Percentiles rank a stretch among this genome's conserved stretches.
Conservation (phyloP, 352 stramenopile genomes). For the Globisporangium okanoganense region DNA sequence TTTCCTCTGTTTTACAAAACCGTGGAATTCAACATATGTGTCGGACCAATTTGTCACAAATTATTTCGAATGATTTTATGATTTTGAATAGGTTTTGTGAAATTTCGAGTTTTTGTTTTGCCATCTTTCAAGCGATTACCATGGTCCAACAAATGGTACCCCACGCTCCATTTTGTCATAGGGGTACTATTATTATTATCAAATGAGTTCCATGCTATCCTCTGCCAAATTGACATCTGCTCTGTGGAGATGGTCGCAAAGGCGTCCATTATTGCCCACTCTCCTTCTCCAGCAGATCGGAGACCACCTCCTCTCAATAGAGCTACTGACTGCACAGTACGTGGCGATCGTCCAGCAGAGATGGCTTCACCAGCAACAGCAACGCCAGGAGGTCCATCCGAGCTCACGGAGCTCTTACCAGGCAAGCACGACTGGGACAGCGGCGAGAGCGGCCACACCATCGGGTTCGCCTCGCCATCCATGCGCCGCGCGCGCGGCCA, state of each 20-base stretch:
- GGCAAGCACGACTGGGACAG: slow-evolving; percentile 29
- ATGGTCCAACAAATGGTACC: too few relatives aligned
- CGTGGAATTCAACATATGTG: too few relatives aligned
- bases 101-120: too few relatives aligned
- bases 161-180: too few relatives aligned
- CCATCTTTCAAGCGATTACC: too few relatives aligned
- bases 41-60: too few relatives aligned
- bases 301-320: neutral
- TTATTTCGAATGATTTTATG: too few relatives aligned
- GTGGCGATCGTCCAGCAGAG: neutral
- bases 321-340: neutral
- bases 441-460: slow-evolving; percentile 11
- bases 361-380: neutral
- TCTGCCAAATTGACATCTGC: neutral
- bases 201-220: neutral
- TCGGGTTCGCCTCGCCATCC: slow-evolving; percentile 10
- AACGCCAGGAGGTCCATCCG: neutral
- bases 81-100: too few relatives aligned
- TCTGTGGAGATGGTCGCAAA: neutral
- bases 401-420: slow-evolving; percentile 25
- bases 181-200: too few relatives aligned
- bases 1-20: too few relatives aligned
- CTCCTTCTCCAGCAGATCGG: neutral
- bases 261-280: neutral
- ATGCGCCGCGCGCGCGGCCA: neutral